These are phyloP conservation scores for Neofusicoccum laricinum DNA, from an alignment of 2,329 filamentous ascomycete species.

Conservation along the genomic window DNA sequence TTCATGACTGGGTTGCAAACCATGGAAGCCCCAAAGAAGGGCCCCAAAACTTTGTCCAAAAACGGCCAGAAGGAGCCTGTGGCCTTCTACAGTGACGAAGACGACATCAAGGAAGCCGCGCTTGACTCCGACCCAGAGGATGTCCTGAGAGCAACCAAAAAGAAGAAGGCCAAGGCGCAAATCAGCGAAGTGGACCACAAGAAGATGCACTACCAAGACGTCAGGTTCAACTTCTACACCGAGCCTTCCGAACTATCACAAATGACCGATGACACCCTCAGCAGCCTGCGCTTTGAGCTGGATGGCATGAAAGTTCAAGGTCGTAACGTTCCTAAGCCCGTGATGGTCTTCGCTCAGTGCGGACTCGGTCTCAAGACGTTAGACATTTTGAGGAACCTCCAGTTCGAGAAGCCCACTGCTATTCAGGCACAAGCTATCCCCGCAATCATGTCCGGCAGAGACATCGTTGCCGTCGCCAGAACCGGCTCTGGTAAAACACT, in stretches of 20 bases:
- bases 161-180: constrained; percentile 89
- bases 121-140: constrained; percentile 51
- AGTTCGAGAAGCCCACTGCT: constrained; percentile 84
- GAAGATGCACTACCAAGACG: constrained; percentile 79
- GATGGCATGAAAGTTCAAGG: constrained; percentile 84
- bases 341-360: constrained; percentile 95
- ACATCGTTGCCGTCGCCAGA: constrained; percentile 95
- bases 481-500: constrained; percentile 97
- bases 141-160: constrained; percentile 55
- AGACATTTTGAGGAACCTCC: constrained; percentile 76
- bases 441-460: constrained; percentile 90
- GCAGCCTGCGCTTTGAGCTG: constrained; percentile 77
- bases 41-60: constrained; percentile 29
- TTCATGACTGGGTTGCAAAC: constrained; percentile 78
- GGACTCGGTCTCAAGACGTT: constrained; percentile 83
- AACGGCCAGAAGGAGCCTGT: constrained; percentile 65
- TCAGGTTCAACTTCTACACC: constrained; percentile 93
- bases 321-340: constrained; percentile 84
- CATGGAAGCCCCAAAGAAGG: constrained; percentile 40
- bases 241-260: constrained; percentile 80
- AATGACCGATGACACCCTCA: constrained; percentile 81
- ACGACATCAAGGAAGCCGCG: constrained; percentile 68
- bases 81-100: constrained; percentile 81
- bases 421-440: constrained; percentile 96
- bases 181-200: constrained; percentile 83